Conservation (phyloP, 768 basidiomycete genomes). For the Lactifluus volemus region DNA sequence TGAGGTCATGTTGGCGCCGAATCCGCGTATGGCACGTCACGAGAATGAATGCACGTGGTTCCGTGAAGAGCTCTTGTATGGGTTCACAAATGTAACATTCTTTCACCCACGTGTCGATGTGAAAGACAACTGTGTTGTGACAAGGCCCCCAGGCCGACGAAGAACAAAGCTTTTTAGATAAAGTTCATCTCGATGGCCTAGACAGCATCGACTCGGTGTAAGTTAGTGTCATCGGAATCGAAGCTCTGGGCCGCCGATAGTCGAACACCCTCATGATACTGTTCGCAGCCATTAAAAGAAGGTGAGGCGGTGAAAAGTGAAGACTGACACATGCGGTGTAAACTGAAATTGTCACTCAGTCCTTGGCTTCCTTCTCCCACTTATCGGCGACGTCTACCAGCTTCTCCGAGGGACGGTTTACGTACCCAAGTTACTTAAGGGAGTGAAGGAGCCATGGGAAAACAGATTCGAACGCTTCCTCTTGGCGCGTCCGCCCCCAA, state of each 20-base stretch:
- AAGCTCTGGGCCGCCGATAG: background rate
- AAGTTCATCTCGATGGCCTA: background rate
- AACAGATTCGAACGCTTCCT: background rate
- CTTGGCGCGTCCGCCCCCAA: background rate
- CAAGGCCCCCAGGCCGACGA: background rate
- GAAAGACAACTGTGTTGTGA: background rate
- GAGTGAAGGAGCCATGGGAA: background rate
- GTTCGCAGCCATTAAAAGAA: background rate
- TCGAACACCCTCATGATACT: background rate
- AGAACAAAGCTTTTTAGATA: background rate
- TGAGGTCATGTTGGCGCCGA: background rate
- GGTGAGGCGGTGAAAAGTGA: no score
- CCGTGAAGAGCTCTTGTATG: background rate
- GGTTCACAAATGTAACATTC: background rate
- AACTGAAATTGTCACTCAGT: no score
- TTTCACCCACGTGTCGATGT: background rate
- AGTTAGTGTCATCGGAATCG: background rate
- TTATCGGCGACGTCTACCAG: background rate
- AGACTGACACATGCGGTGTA: no score
- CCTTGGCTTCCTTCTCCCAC: background rate
- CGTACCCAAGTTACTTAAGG: background rate
- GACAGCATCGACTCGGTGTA: background rate
- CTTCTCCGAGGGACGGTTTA: background rate
- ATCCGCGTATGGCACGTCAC: background rate
- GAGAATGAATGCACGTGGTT: background rate